These are phyloP conservation scores for Trichoderma hamatum DNA, from an alignment of 2,329 filamentous ascomycete species.

Conservation along the genomic window DNA sequence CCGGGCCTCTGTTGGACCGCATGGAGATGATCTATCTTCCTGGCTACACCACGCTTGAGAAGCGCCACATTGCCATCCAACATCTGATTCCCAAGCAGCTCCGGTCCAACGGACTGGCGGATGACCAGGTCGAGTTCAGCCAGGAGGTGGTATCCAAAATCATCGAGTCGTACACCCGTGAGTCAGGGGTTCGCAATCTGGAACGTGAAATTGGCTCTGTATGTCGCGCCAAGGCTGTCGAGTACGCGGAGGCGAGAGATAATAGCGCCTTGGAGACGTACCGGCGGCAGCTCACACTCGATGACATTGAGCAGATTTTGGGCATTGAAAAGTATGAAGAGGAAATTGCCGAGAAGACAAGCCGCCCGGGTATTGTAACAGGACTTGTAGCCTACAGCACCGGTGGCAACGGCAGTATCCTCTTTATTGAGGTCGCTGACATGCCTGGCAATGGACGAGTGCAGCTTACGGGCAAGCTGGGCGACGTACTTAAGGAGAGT, in stretches of 20 bases:
- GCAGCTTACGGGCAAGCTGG: slow-evolving; percentile 93
- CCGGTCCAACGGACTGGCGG: slow-evolving; percentile 79
- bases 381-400: slow-evolving; percentile 93
- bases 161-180: slow-evolving; percentile 94
- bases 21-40: slow-evolving; percentile 96
- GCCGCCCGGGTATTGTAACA: slow-evolving; percentile 88
- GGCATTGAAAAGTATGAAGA: slow-evolving; percentile 94
- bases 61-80: slow-evolving; percentile 88
- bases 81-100: slow-evolving; percentile 98
- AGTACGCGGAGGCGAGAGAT: slow-evolving; percentile 90
- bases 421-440: slow-evolving; percentile 97
- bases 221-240: slow-evolving; percentile 91
- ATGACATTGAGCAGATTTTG: slow-evolving; percentile 86
- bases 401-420: slow-evolving; percentile 90
- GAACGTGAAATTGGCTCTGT: slow-evolving; percentile 95
- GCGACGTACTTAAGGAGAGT: slow-evolving; percentile 94
- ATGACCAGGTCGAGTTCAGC: slow-evolving; percentile 74
- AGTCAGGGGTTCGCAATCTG: slow-evolving; percentile 92
- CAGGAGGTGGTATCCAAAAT: slow-evolving; percentile 91
- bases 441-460: slow-evolving; percentile 93
- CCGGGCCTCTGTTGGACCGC: slow-evolving; percentile 87
- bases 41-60: slow-evolving; percentile 96
- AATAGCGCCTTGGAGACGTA: slow-evolving; percentile 69
- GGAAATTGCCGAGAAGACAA: slow-evolving; percentile 86
- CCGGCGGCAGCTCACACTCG: slow-evolving; percentile 69